These are phyloP conservation scores for Tylopilus vinaceipallidus DNA, from an alignment of 768 basidiomycete species.

Conservation along the genomic window DNA sequence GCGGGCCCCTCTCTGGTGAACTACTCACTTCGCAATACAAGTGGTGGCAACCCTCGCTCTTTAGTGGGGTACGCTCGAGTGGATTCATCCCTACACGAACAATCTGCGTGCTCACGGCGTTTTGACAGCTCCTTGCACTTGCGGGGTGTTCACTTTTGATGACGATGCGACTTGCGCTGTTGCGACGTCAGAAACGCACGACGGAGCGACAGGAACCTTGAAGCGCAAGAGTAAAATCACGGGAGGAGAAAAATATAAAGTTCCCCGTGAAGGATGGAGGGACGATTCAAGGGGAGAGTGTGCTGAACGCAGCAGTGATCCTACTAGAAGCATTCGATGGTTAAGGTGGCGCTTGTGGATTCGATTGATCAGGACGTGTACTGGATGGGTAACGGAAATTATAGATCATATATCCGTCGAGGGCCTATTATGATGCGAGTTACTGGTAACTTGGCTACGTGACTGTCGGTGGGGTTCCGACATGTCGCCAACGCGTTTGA, in stretches of 20 bases:
- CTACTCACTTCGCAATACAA: conserved; percentile 49
- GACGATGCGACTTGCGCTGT: conserved; percentile 1
- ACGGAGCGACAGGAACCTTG: neutral
- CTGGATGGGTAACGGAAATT: too few relatives aligned
- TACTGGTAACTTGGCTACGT: too few relatives aligned
- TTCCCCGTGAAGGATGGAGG: neutral
- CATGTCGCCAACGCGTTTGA: too few relatives aligned
- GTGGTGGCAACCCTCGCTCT: conserved; percentile 58
- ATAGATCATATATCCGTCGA: too few relatives aligned
- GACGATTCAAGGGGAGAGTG: too few relatives aligned
- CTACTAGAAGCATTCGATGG: too few relatives aligned
- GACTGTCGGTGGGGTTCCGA: too few relatives aligned
- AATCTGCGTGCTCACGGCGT: neutral
- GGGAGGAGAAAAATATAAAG: neutral
- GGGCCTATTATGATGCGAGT: too few relatives aligned
- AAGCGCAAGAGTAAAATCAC: too few relatives aligned
- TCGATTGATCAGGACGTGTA: too few relatives aligned
- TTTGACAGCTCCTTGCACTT: conserved; percentile 2
- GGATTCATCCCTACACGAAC: neutral
- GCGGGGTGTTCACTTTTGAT: conserved; percentile 3
- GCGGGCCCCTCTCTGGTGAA: conserved; percentile 57
- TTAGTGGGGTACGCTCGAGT: conserved; percentile 39
- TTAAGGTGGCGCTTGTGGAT: too few relatives aligned
- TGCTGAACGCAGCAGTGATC: too few relatives aligned
- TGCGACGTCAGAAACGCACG: neutral